These are phyloP conservation scores for Neocucurbitaria cava DNA, from an alignment of 2,329 filamentous ascomycete species.

Conservation along the genomic window DNA sequence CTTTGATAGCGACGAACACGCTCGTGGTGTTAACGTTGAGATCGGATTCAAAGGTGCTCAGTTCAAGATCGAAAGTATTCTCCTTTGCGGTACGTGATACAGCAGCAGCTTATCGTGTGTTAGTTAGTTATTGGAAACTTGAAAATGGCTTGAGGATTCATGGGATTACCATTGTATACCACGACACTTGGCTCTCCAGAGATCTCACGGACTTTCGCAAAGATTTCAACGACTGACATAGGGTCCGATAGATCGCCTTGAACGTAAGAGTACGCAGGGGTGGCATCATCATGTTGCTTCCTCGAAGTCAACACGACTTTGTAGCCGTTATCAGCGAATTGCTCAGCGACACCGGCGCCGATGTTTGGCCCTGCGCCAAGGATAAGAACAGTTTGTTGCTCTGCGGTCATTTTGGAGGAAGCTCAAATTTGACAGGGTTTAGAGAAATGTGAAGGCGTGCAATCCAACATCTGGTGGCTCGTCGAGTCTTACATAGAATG, in stretches of 20 bases:
- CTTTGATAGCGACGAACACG: constrained; percentile 50
- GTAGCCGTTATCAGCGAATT: neutral
- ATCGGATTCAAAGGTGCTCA: constrained; percentile 23
- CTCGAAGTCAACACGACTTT: neutral
- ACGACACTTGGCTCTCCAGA: neutral
- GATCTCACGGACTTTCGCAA: neutral
- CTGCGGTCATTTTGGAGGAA: neutral
- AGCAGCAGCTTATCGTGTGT: neutral
- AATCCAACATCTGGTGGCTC: neutral
- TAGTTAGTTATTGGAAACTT: neutral
- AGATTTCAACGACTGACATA: neutral
- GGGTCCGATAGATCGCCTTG: neutral
- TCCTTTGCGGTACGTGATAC: neutral
- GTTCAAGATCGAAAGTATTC: neutral
- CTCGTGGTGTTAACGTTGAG: constrained; percentile 49
- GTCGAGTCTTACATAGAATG: neutral
- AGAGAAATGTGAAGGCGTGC: neutral
- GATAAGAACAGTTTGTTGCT: neutral
- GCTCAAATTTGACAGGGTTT: neutral
- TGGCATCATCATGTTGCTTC: neutral
- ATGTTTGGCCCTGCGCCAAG: neutral
- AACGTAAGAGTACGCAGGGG: neutral
- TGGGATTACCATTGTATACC: neutral
- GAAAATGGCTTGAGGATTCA: neutral
- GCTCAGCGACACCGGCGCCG: neutral